Evolutionary conservation across 176 grass and related monocot genomes (phyloP).

Genomic region (Carex kokanica): DNA sequence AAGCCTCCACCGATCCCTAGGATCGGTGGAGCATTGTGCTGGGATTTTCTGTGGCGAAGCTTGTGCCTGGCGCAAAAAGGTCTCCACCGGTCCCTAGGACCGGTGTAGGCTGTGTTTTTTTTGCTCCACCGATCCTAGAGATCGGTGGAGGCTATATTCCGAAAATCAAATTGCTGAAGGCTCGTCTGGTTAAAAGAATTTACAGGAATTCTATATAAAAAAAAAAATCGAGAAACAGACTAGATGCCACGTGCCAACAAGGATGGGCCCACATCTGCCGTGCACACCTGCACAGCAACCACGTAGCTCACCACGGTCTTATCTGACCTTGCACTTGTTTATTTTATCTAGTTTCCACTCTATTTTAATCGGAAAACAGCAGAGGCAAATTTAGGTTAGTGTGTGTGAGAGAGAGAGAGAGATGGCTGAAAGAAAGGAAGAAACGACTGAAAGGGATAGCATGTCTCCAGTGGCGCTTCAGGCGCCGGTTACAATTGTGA

Average conservation of each 20-base stretch:
- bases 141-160: no score
- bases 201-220: no score
- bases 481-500: conserved; percentile 63
- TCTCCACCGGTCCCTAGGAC: no score
- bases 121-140: no score
- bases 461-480: conserved; percentile 64
- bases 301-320: background rate
- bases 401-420: background rate
- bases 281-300: background rate
- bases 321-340: background rate
- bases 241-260: background rate
- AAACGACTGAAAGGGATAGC: conserved; percentile 45
- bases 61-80: no score
- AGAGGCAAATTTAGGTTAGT: background rate
- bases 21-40: no score
- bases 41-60: no score
- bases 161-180: no score
- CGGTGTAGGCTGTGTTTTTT: no score
- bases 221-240: no score
- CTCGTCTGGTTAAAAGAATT: no score
- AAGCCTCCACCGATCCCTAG: no score
- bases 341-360: background rate
- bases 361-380: background rate
- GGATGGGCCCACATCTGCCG: background rate
- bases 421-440: conserved; percentile 17